Conservation (phyloP, 768 basidiomycete genomes). For the Russula olivacea region DNA sequence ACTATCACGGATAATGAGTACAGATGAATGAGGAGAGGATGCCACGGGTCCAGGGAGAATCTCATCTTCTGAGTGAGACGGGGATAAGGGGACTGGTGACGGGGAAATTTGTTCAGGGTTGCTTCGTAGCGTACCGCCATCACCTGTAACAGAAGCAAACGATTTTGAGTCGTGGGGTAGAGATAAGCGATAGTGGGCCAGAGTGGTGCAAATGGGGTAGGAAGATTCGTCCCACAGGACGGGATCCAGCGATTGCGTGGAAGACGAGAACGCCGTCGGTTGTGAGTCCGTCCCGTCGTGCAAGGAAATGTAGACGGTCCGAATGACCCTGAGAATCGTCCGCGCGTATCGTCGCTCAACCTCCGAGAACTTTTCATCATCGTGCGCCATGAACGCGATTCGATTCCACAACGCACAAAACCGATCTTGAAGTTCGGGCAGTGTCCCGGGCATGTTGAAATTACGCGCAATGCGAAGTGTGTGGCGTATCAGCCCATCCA, state of each 20-base stretch:
- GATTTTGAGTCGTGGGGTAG: not conserved
- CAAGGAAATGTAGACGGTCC: conserved; percentile 15
- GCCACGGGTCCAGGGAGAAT: not conserved
- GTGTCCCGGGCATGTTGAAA: conserved; percentile 3
- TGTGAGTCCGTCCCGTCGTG: conserved; percentile 19
- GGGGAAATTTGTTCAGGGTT: not conserved
- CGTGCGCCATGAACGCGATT: conserved; percentile 6
- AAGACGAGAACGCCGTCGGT: conserved; percentile 15
- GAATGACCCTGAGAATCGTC: conserved; percentile 18
- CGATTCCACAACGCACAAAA: conserved; percentile 20
- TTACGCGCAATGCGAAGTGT: conserved; percentile 15
- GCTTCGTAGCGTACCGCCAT: not conserved
- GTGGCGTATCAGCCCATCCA: conserved; percentile 16
- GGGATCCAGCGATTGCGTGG: conserved; percentile 19
- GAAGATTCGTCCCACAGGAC: conserved; percentile 14
- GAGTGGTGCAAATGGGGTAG: conserved; percentile 8
- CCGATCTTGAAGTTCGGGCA: conserved; percentile 12
- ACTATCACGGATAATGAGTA: not conserved
- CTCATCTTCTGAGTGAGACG: not conserved
- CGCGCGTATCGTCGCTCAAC: conserved; percentile 16
- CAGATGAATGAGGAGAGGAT: not conserved
- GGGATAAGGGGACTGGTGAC: conserved; percentile 1
- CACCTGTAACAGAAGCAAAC: not conserved
- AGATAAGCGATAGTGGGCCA: conserved; percentile 3
- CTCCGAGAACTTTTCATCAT: not conserved